These are phyloP conservation scores for Colletotrichum sp. DNA, from an alignment of 2,329 filamentous ascomycete genomes.

Conservation along the genomic window DNA sequence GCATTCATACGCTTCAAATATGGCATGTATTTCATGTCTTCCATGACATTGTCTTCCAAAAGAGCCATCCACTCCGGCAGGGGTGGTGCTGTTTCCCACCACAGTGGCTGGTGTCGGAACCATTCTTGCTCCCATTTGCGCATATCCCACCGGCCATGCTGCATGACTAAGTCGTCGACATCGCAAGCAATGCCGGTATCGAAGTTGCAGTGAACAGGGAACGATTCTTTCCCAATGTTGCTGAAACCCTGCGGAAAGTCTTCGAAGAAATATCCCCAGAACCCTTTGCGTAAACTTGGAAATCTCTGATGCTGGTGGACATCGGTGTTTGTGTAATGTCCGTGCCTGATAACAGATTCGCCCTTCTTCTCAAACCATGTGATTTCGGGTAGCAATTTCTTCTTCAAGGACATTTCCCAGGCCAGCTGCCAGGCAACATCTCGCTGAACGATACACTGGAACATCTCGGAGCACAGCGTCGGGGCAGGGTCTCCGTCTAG, in stretches of 20 bases:
- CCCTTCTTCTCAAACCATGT: neutral
- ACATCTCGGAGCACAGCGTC: neutral
- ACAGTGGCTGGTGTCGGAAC: neutral
- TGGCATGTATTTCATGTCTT: too few relatives aligned
- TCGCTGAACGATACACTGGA: neutral
- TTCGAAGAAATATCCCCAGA: neutral
- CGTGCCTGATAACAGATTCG: neutral
- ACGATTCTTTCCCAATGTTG: neutral
- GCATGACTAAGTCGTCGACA: neutral
- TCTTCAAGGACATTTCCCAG: neutral
- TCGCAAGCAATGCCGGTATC: neutral
- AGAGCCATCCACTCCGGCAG: neutral
- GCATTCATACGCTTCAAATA: too few relatives aligned
- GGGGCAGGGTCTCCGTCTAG: neutral
- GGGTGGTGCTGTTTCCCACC: neutral
- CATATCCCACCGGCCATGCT: neutral
- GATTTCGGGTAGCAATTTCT: neutral
- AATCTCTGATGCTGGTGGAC: neutral
- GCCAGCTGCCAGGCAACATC: neutral
- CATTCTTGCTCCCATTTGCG: neutral
- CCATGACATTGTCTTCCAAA: neutral
- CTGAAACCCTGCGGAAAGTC: neutral
- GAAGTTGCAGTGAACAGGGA: neutral
- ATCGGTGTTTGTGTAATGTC: neutral
- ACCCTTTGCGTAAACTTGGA: neutral